These are phyloP conservation scores for Gossypium lobatum DNA, from an alignment of 441 rosid genomes.

Conservation along the genomic window DNA sequence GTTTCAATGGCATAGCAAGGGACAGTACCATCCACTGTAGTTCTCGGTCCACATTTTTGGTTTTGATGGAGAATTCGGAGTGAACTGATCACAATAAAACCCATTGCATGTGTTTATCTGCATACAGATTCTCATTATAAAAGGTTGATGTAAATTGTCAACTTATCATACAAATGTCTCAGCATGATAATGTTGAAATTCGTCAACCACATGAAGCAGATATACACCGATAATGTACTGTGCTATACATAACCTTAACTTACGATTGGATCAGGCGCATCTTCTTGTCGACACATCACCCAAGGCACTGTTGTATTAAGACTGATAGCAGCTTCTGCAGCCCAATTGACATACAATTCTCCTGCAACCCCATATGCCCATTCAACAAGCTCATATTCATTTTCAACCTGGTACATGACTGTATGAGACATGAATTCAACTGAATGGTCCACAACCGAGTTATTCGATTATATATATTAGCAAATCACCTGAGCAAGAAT, in stretches of 20 bases:
- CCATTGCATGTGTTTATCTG: slow-evolving; percentile 78
- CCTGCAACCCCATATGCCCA: slow-evolving; percentile 54
- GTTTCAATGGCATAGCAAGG: background rate
- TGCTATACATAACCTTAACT: slow-evolving; percentile 3
- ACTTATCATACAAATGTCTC: background rate
- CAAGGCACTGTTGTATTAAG: slow-evolving; percentile 58
- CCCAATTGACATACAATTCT: slow-evolving; percentile 28
- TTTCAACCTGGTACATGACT: slow-evolving; percentile 45
- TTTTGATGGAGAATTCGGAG: slow-evolving; percentile 57
- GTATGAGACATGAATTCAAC: background rate
- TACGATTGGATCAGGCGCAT: slow-evolving; percentile 70
- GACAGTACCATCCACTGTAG: slow-evolving; percentile 54
- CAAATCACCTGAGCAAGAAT: slow-evolving; percentile 62
- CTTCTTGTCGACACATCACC: slow-evolving; percentile 60
- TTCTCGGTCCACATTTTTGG: slow-evolving; percentile 77
- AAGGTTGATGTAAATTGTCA: background rate
- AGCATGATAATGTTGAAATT: background rate
- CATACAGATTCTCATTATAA: slow-evolving; percentile 7
- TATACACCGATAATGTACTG: background rate
- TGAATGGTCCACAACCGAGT: background rate
- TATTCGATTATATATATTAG: background rate
- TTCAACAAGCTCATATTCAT: slow-evolving; percentile 56
- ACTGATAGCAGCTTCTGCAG: slow-evolving; percentile 49
- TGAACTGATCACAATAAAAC: slow-evolving; percentile 55
- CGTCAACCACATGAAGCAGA: background rate